Base-by-base conservation (phyloP, 2,329 filamentous ascomycete genomes). In the Capronia epimyces region DNA sequence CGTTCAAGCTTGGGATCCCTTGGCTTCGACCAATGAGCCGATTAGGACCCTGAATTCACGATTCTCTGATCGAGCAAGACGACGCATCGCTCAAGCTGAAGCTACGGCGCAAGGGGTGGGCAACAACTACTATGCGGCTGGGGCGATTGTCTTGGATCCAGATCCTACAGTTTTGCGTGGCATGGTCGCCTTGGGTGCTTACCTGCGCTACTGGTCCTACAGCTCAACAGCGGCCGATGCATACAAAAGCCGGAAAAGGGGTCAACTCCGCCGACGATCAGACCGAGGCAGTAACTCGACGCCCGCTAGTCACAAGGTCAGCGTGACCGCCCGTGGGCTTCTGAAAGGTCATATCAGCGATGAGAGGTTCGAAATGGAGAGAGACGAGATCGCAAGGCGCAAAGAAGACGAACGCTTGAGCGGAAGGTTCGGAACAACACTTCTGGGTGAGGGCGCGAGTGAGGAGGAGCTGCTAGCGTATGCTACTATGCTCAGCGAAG, bases 1-100 rank as follows among this genome's bases (percentile, higher is more conserved):
- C 2, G 91, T 95, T 3, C 93, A 97, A 67, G 87, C 89, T 4
- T 98, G 93, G 93, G 93, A 98, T 71, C 87, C 87, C n/a, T 74
- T 98, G 41, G 88, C 84, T 1, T 97, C 91, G 1, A 86, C 79
- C 0, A 69, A 77, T 15, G 82, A 84, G 16, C 88, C 93, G 0
- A 79, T 97, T 45, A 82, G 89, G 32, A 97, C 89, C 0, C 75
- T 98, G 47, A 90, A 95, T 64, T 88, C 89, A 2, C 83, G 86
- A 12, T 89, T 91, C 59, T 87, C 87, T 1, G 84, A 86, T 6
- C 83, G 89, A 22, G 85, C 90, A 44, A 86, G 90, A 56, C 87
- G 90, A 50, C 82, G 89, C 68, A 79, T 74, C 62, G 74, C 80
- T 3, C 82, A 86, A 66, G 82, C 81, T 2, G 80, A 84, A 64